Percentiles rank a stretch among this genome's conserved stretches.
Conservation (phyloP, 2,329 filamentous ascomycete species). For the Myriangium duriaei region DNA sequence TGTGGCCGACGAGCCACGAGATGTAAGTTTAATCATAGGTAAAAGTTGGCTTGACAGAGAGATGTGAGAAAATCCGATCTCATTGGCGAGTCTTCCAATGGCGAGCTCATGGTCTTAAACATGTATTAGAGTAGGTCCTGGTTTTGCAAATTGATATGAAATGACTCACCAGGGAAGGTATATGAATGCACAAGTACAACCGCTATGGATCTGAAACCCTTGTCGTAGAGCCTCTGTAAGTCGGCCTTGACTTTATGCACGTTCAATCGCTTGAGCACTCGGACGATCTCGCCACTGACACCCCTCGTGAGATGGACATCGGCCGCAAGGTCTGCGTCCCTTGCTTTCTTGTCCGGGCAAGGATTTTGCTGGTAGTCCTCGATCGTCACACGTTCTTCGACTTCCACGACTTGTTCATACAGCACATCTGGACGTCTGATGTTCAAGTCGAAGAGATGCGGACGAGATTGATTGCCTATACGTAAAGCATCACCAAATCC, state of each 20-base stretch:
- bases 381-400: constrained; percentile 20
- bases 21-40: constrained; percentile 12
- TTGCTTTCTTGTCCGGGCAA: constrained; percentile 18
- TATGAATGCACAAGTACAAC: constrained; percentile 24
- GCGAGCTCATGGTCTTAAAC: constrained; percentile 19
- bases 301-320: constrained; percentile 8
- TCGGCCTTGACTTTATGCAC: constrained; percentile 7
- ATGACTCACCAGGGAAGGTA: constrained; percentile 16
- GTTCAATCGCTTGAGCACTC: constrained; percentile 17
- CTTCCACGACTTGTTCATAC: constrained; percentile 14
- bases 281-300: constrained; percentile 18
- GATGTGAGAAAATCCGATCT: constrained; percentile 20
- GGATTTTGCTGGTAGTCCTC: constrained; percentile 22
- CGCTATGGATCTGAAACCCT: constrained; percentile 25
- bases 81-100: constrained; percentile 17
- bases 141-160: neutral
- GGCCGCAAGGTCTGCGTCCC: constrained; percentile 13
- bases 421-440: constrained; percentile 15
- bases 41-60: constrained; percentile 18
- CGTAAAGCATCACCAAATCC: constrained; percentile 20
- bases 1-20: constrained; percentile 10
- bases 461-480: constrained; percentile 24
- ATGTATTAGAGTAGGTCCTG: too few species aligned
- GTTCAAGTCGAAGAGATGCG: constrained; percentile 19
- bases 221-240: constrained; percentile 18